Percentiles rank a stretch among this genome's conserved stretches.
Evolutionary conservation across 108 stramenopile species (phyloP).

Genomic region (Skeletonema menzelii): DNA sequence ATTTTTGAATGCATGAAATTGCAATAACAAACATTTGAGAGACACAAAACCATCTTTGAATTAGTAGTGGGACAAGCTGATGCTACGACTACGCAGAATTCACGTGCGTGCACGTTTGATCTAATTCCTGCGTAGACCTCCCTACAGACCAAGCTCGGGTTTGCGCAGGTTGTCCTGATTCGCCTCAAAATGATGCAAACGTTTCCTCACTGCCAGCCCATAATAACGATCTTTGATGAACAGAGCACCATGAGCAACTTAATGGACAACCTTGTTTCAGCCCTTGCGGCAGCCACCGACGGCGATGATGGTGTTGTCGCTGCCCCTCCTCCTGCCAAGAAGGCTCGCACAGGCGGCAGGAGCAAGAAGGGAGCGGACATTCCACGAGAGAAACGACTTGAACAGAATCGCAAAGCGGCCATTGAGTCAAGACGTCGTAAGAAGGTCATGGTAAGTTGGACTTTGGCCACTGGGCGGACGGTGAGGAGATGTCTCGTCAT

Average conservation of each 20-base stretch:
- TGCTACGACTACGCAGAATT: neutral
- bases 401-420: constrained; percentile 86
- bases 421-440: constrained; percentile 80
- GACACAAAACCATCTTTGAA: neutral
- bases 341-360: neutral
- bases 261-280: neutral
- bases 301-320: neutral
- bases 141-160: neutral
- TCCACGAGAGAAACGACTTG: constrained; percentile 68
- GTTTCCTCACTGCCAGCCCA: neutral
- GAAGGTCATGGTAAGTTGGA: constrained; percentile 57
- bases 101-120: neutral
- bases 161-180: neutral
- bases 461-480: neutral
- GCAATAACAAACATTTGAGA: neutral
- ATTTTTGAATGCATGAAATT: no score
- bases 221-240: neutral
- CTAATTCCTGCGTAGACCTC: neutral
- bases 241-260: neutral
- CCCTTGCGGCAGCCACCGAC: neutral
- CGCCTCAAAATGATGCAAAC: neutral
- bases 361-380: constrained; percentile 3
- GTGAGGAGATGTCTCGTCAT: neutral
- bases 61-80: neutral
- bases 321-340: constrained; percentile 1